Evolutionary conservation across 2,329 filamentous ascomycete species (phyloP), one percentile per base, ranked within the genome.

Genomic region (Alternaria solani): DNA sequence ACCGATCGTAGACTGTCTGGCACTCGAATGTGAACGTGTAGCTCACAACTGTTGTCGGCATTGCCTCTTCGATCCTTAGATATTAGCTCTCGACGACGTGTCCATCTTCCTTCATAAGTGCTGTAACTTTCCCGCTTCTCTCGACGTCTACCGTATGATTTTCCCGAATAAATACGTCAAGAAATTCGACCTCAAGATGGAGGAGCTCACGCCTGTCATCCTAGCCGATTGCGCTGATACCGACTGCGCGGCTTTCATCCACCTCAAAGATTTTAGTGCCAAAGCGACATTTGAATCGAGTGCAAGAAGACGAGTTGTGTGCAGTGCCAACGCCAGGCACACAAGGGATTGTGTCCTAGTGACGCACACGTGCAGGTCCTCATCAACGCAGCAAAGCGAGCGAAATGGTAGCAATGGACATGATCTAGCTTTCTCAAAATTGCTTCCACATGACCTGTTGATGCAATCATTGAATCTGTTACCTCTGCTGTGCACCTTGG

Each of bases 31-130:
- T 4, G 5, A 47, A 23, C 36, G 36, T 1, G 20, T 43, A n/a
- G 23, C 42, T 48, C 20, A 59, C 18, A 43, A 12, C 11, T 42
- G 16, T 26, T 43, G 51, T 7, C 44, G 43, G n/a, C 5, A 14
- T 4, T 25, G 44, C 5, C n/a, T 34, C 12, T 41, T 16, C 2
- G 11, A 48, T 32, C 8, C 3, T 1, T 72, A 76, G 62, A 30
- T 42, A 23, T 60, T 18, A 2, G 48, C 67, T 2, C 42, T 70
- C 6, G n/a, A 36, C 0, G 62, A 71, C 42, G 57, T 64, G 1
- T 46, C 55, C 1, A 61, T 72, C 1, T 75, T 75, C 36, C 73
- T 69, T 3, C 69, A 69, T 0, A 65, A 34, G 63, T 75, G 67
- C 51, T 73, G 67, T 48, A 53, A 54, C 7, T 9, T 58, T 5